These are phyloP conservation scores for Daedaleopsis nitida DNA, from an alignment of 768 basidiomycete species.

Conservation along the genomic window DNA sequence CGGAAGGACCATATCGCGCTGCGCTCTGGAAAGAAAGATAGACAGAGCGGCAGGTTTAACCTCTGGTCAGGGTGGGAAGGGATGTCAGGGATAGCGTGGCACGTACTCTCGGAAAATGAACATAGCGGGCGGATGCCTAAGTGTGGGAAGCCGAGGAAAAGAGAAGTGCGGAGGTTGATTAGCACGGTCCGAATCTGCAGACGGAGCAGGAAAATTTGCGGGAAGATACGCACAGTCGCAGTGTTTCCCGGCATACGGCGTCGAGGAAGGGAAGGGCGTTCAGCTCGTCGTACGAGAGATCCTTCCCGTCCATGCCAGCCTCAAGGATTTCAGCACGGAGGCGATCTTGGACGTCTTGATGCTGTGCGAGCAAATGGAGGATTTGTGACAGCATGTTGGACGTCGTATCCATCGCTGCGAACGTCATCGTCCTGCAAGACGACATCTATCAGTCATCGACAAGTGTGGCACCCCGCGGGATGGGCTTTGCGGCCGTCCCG, in stretches of 20 bases:
- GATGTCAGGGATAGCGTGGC: neutral
- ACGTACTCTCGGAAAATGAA: constrained; percentile 25
- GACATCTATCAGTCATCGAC: neutral
- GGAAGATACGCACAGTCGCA: constrained; percentile 27
- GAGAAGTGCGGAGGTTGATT: neutral
- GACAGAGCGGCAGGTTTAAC: constrained; percentile 28
- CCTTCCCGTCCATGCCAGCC: constrained; percentile 13
- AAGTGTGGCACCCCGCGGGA: neutral
- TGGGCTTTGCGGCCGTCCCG: neutral
- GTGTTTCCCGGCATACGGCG: constrained; percentile 35
- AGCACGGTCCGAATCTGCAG: neutral
- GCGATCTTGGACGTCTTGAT: constrained; percentile 12
- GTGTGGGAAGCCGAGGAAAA: neutral
- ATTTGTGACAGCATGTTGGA: constrained; percentile 23
- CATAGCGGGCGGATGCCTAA: constrained; percentile 20
- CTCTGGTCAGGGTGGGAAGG: constrained; percentile 27
- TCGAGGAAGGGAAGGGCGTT: constrained; percentile 41
- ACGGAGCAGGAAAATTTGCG: neutral
- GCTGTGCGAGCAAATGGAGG: constrained; percentile 20
- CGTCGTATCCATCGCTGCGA: constrained; percentile 26
- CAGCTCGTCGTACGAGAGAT: constrained; percentile 36
- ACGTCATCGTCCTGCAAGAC: constrained; percentile 15
- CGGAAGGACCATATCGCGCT: constrained; percentile 47
- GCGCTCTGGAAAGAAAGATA: constrained; percentile 23
- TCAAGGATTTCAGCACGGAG: constrained; percentile 20